phyloP scores from a whole-genome alignment of 2,329 filamentous ascomycete genomes.

The Ascochyta pisi region DNA sequence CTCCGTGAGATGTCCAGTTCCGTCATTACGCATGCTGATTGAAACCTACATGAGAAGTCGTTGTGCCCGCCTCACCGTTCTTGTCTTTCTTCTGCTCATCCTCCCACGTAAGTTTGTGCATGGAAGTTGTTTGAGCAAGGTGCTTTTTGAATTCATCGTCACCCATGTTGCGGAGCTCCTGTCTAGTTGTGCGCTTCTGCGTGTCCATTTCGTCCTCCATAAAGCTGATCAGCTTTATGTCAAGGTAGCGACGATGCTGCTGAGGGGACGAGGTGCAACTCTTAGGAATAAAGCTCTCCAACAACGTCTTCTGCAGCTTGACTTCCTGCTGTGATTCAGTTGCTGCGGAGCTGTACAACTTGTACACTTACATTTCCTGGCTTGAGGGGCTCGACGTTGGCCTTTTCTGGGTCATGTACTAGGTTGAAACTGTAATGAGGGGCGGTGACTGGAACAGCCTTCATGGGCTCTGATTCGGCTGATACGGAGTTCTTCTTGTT shows the following conservation, averaged over 20 bases:
- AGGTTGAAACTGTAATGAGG: neutral
- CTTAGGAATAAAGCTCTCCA: slow-evolving; percentile 1
- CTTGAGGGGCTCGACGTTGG: neutral
- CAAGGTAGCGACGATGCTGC: neutral
- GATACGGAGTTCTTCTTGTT: neutral
- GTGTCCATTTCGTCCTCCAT: slow-evolving; percentile 26
- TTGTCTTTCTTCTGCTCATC: neutral
- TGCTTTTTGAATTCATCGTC: slow-evolving; percentile 10
- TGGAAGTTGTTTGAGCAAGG: slow-evolving; percentile 1
- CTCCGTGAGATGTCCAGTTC: too few species aligned
- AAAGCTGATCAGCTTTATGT: slow-evolving; percentile 4
- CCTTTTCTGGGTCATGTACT: neutral
- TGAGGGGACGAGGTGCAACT: neutral
- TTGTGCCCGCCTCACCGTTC: neutral
- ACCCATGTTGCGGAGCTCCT: slow-evolving; percentile 13
- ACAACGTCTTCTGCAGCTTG: neutral
- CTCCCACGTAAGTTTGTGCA: slow-evolving; percentile 16
- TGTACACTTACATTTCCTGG: neutral
- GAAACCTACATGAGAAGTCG: neutral
- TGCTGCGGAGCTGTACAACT: neutral
- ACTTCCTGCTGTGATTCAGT: slow-evolving; percentile 4
- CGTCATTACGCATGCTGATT: neutral
- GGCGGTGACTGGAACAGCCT: neutral
- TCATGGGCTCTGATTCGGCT: neutral
- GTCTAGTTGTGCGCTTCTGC: slow-evolving; percentile 8